Evolutionary conservation across 495 filamentous ascomycete species (phyloP), one percentile per base, ranked within the genome.

Genomic region (Talaromyces adpressus): DNA sequence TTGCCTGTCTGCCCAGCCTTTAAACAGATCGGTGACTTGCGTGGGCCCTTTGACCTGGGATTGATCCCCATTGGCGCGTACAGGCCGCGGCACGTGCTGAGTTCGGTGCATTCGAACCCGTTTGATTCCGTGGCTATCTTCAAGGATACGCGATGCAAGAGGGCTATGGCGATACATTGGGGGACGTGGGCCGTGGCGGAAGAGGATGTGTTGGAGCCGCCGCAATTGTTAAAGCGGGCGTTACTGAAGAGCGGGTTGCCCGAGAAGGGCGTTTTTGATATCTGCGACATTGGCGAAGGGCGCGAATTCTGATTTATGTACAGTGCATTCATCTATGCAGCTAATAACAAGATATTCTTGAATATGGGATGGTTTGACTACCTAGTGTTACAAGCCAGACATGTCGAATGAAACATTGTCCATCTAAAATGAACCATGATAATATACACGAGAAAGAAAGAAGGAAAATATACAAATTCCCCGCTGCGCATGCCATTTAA

Each of bases 61-160:
- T 69, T 98, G 67, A 95, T 98, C 62, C 94, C 94, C 25, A 97
- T 98, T 65, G 94, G 93, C 27, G 94, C 94, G 22, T 98, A 98
- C 70, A 75, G 82, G 65, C 94, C 94, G 8, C 83, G 93, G 53
- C 85, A 79, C 70, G 72, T 93, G 39, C 88, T 89, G 78, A 90
- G 86, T 61, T 75, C 86, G 45, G 87, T 95, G 81, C 94, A 98
- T 73, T 91, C 90, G 7, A 89, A 96, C 74, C 94, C 94, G 1
- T 89, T 84, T 63, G 94, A 98, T 71, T 82, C 86, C 0, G 93
- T 96, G 57, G 88, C 92, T 64, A 98, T 98, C 64, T 97, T 97
- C 77, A 73, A 78, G 36, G 94, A 97, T 66, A 96, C 91, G 18
- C 84, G 84, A 65, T 98, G 94, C 77, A 82, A 86, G 70, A 80